Conservation (phyloP, 1,284 basidiomycete genomes). For the Baeospora myosura region DNA sequence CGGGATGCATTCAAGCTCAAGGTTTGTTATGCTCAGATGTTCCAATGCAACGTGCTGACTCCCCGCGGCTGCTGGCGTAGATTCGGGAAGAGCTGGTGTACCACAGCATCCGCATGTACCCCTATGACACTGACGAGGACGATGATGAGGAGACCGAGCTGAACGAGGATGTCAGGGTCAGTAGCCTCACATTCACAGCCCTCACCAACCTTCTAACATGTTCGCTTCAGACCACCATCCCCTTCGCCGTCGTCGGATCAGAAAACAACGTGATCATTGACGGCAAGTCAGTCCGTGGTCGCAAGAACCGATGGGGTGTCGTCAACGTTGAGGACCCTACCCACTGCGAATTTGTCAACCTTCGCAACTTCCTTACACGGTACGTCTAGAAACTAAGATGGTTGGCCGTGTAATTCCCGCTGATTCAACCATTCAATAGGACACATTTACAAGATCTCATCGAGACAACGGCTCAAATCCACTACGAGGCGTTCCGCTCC, state of each 20-base stretch:
- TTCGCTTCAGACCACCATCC: conserved; percentile 72
- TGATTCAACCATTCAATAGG: conserved; percentile 29
- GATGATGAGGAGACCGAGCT: conserved; percentile 89
- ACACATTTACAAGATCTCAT: conserved; percentile 98
- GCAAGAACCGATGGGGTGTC: conserved; percentile 97
- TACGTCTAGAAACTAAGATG: conserved; percentile 31
- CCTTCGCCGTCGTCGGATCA: conserved; percentile 95
- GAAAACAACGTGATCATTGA: conserved; percentile 92
- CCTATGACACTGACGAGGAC: conserved; percentile 94
- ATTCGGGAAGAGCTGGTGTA: conserved; percentile 91
- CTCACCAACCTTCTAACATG: conserved; percentile 7
- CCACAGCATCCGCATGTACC: conserved; percentile 92
- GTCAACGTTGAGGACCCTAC: conserved; percentile 95
- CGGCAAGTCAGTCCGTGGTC: conserved; percentile 90
- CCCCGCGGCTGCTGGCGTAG: conserved; percentile 28
- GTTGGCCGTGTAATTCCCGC: conserved; percentile 1
- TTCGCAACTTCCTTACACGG: conserved; percentile 94
- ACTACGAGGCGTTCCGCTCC: conserved; percentile 98
- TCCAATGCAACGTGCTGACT: background rate
- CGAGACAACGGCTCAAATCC: conserved; percentile 97
- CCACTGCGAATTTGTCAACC: conserved; percentile 97
- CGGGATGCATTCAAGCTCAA: conserved; percentile 89
- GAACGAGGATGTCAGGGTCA: conserved; percentile 85
- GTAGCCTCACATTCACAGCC: conserved; percentile 21
- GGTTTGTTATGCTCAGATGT: conserved; percentile 37